Base-by-base conservation (phyloP, 441 rosid genomes). In the Aquilaria agallochum region DNA sequence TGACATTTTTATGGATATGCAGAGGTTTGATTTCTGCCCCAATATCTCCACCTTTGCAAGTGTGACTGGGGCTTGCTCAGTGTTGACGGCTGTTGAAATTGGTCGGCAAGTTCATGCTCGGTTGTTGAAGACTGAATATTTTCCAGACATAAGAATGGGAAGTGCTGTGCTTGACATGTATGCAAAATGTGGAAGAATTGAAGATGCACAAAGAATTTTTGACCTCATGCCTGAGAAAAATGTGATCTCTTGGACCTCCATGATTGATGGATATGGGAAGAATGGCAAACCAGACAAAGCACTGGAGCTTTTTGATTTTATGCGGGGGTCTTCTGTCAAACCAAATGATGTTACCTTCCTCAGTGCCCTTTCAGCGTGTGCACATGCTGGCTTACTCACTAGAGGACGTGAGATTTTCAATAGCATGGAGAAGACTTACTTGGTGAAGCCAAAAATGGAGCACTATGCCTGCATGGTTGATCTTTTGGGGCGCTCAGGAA, bases 381-480 rank as follows among this genome's bases (percentile, higher is more conserved):
- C 78, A 54, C 98, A 92, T 67, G 90, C 89, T 42, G 97, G 98
- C 34, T 73, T 90, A 59, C 85, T 88, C 5, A 69, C 69, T 49
- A 74, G 71, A 78, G 98, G 96, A 11, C 78, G 73, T 46, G 79
- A 86, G 72, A 82, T 92, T 9, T 86, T 92, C 57, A 71, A 79
- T 47, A 84, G 92, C 60, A 90, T 92, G 97, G 85, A 84, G 64
- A 84, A 77, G 63, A 83, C 78, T 62, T 84, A 83, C 64, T 74
- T 59, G 2, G 44, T 88, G 78, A 86, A 78, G 58, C 97, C 92
- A 5, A 78, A 78, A 63, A 83, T 90, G 97, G 92, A 88, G 78
- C 98, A 92, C 68, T 90, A 90, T 74, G 88, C 97, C 63, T 92
- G 96, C 71, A 80, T 86, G 89, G 96, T 90, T 58, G 97, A 92